phyloP scores from a whole-genome alignment of 192 early-diverging fungal genomes.

The Thamnidium elegans region DNA sequence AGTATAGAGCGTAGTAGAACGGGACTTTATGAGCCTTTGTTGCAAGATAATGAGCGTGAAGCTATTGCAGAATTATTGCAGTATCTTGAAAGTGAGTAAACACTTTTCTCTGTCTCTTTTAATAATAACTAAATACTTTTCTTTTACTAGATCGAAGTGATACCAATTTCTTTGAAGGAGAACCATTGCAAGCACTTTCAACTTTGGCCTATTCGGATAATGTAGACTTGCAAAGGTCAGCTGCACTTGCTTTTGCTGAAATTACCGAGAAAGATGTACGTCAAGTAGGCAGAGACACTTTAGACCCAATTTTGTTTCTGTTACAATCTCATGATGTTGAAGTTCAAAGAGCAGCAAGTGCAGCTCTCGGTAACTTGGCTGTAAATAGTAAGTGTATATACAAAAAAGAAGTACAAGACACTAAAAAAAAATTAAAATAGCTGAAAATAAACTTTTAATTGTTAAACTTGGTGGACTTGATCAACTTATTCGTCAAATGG shows the following conservation, averaged over 20 bases:
- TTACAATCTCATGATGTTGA: constrained; percentile 81
- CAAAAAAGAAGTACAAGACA: background rate
- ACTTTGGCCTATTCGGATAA: constrained; percentile 84
- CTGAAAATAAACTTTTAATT: constrained; percentile 82
- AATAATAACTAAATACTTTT: background rate
- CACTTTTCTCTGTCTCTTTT: background rate
- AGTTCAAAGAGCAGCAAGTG: constrained; percentile 81
- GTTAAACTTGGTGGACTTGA: constrained; percentile 82
- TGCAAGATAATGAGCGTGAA: constrained; percentile 69
- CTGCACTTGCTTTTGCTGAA: constrained; percentile 85
- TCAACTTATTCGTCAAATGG: constrained; percentile 84
- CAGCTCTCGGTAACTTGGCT: constrained; percentile 88
- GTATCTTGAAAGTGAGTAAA: constrained; percentile 60
- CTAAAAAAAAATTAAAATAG: constrained; percentile 31
- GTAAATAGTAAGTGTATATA: constrained; percentile 54
- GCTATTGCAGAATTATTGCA: constrained; percentile 65
- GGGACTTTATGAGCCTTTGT: constrained; percentile 60
- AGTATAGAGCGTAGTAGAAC: constrained; percentile 42
- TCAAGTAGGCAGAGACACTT: constrained; percentile 67
- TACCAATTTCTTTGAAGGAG: constrained; percentile 82
- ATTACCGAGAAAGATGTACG: constrained; percentile 87
- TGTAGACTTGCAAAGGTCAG: constrained; percentile 81
- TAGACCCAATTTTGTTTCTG: constrained; percentile 80
- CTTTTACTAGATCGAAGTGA: constrained; percentile 60
- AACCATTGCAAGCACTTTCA: constrained; percentile 74